Evolutionary conservation across 805 yeast genomes (phyloP), one percentile per base, ranked within the genome.

Genomic region (Ogataea trehaloabstinens): DNA sequence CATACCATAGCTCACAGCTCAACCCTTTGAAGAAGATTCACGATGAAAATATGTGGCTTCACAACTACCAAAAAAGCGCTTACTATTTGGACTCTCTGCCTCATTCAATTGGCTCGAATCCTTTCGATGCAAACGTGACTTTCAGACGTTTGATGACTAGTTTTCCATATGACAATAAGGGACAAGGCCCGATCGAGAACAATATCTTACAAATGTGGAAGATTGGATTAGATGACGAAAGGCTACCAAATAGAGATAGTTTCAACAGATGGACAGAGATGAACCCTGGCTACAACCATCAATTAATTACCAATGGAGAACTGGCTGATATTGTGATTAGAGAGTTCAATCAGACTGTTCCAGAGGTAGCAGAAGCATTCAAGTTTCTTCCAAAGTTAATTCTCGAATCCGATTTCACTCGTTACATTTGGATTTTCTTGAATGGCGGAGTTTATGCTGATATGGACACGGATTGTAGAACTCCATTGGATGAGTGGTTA

Each of bases 381-480:
- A 68, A 70, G 38, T 42, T 51, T 10, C 52, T 76, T 37, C 81
- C 82, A 0, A 74, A 70, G 52, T 64, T 60, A 12, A 64, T 70
- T 19, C 53, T 70, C 40, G 57, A 58, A 42, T 71, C 73, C 57
- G 80, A 76, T 48, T 74, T 75, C 42, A 68, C 73, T 55, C 56
- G 80, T 34, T 76, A 76, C 47, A 57, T 73, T 40, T 65, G 73
- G 29, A 46, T 76, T 4, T 73, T 51, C 40, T 66, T 78, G 10
- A 56, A 63, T 31, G 82, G 82, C 24, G 82, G 82, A 8, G 71
- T 70, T 2, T 76, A 74, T 43, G 66, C 74, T 4, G 81, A 76
- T 46, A 66, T 74, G 20, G 82, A 76, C 51, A 74, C 79, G 6
- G 31, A 34, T 11, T 32, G 42, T 15, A 39, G 34, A 22, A 73